Conservation (phyloP, 176 grass and related monocot species). For the Neostapfia colusana region DNA sequence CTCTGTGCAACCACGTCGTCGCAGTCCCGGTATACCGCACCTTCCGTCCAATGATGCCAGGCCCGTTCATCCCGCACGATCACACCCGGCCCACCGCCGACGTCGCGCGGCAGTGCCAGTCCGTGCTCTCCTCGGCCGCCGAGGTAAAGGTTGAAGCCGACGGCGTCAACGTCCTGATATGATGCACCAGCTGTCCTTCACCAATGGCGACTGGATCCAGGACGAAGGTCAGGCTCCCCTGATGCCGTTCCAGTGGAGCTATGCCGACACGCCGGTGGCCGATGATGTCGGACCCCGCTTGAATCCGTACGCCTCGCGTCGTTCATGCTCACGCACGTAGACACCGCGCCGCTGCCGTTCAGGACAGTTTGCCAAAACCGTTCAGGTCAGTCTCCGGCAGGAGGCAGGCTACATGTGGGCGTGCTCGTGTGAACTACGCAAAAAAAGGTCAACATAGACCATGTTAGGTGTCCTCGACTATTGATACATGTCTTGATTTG, state of each 20-base stretch:
- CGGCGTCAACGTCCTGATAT: neutral
- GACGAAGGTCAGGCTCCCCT: slow-evolving; percentile 37
- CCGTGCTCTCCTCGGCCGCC: slow-evolving; percentile 39
- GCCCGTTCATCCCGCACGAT: slow-evolving; percentile 28
- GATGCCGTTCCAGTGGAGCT: slow-evolving; percentile 36
- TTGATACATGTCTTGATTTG: no score
- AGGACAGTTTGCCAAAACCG: no score
- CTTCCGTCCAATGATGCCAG: neutral
- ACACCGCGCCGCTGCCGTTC: no score
- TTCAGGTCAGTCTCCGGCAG: no score
- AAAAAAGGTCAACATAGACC: no score
- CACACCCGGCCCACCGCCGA: slow-evolving; percentile 40
- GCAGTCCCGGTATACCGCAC: neutral
- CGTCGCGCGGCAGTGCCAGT: slow-evolving; percentile 40
- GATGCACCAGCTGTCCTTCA: slow-evolving; percentile 40
- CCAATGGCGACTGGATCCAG: slow-evolving; percentile 53
- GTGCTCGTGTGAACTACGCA: no score
- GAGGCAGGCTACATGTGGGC: no score
- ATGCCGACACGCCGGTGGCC: neutral
- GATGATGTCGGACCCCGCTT: neutral
- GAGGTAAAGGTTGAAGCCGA: slow-evolving; percentile 34
- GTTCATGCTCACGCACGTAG: slow-evolving; percentile 65
- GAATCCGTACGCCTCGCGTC: slow-evolving; percentile 20
- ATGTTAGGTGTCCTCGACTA: no score
- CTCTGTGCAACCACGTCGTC: slow-evolving; percentile 4